A percentile compares a stretch with the other conserved stretches of the same genome.
Evolutionary conservation across 257 asterid genomes (phyloP).

Genomic region (Jacaranda copaia): DNA sequence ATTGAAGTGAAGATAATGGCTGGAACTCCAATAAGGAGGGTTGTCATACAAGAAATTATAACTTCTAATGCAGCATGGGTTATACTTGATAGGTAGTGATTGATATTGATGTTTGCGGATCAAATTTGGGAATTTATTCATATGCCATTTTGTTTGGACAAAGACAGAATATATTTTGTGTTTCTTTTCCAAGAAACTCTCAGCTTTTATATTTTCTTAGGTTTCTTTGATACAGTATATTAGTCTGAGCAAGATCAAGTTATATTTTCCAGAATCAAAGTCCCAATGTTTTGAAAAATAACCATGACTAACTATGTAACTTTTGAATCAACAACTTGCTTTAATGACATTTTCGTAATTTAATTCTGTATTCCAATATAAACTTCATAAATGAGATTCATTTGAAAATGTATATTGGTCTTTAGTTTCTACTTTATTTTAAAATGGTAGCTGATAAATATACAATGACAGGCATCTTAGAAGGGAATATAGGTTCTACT

Average conservation of each 20-base stretch:
- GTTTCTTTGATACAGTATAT: neutral
- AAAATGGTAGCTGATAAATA: constrained; percentile 17
- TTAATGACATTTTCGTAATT: neutral
- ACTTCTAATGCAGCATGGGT: constrained; percentile 64
- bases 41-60: constrained; percentile 62
- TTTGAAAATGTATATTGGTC: neutral
- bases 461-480: constrained; percentile 67
- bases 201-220: neutral
- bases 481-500: constrained; percentile 67
- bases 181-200: neutral
- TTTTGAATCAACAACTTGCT: neutral
- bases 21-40: constrained; percentile 69
- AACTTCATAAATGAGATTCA: neutral
- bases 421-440: constrained; percentile 2
- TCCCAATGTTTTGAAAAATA: too few species aligned
- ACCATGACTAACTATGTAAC: neutral
- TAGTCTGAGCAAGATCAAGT: neutral
- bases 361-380: neutral
- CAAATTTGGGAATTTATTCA: neutral
- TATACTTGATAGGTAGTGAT: constrained; percentile 62
- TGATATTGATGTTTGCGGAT: constrained; percentile 22
- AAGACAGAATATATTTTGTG: neutral
- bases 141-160: neutral
- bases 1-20: constrained; percentile 75
- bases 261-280: too few species aligned